Conservation (phyloP, 106 monocot species). For the Dioscorea dumetorum region DNA sequence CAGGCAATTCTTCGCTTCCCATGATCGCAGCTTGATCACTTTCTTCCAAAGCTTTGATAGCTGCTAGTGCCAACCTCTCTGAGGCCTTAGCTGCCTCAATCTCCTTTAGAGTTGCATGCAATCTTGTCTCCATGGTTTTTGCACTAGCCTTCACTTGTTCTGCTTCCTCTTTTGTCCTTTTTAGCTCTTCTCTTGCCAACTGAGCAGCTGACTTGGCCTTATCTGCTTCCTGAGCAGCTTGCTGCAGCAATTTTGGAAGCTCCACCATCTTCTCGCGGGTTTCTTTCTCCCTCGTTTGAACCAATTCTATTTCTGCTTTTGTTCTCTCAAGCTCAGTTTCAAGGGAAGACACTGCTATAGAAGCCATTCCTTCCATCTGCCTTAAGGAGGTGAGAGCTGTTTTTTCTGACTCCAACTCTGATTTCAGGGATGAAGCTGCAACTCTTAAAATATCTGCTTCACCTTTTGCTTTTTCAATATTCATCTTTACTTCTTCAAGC, state of each 20-base stretch:
- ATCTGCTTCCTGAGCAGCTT: constrained; percentile 43
- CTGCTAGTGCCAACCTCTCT: constrained; percentile 31
- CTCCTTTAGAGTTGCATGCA: constrained; percentile 41
- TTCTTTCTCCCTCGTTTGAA: constrained; percentile 35
- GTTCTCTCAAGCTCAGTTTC: constrained; percentile 41
- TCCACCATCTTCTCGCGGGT: constrained; percentile 28
- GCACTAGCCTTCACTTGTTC: constrained; percentile 31
- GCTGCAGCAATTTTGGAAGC: constrained; percentile 28
- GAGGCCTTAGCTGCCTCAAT: constrained; percentile 55
- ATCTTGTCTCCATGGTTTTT: constrained; percentile 30
- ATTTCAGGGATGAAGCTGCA: constrained; percentile 31
- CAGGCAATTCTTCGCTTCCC: constrained; percentile 6
- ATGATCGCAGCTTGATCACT: constrained; percentile 16
- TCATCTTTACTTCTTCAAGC: constrained; percentile 34
- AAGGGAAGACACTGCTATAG: constrained; percentile 42
- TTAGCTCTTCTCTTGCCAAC: constrained; percentile 42
- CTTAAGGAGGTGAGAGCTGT: constrained; percentile 16
- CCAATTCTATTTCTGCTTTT: constrained; percentile 24
- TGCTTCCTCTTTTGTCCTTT: constrained; percentile 50
- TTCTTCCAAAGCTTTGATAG: constrained; percentile 53
- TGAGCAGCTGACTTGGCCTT: constrained; percentile 35
- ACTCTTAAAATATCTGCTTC: constrained; percentile 22
- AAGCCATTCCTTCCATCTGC: constrained; percentile 36
- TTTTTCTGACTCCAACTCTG: constrained; percentile 36
- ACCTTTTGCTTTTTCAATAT: constrained; percentile 31